Base-by-base conservation (phyloP, 495 filamentous ascomycete genomes). In the Xylaria palmicola region DNA sequence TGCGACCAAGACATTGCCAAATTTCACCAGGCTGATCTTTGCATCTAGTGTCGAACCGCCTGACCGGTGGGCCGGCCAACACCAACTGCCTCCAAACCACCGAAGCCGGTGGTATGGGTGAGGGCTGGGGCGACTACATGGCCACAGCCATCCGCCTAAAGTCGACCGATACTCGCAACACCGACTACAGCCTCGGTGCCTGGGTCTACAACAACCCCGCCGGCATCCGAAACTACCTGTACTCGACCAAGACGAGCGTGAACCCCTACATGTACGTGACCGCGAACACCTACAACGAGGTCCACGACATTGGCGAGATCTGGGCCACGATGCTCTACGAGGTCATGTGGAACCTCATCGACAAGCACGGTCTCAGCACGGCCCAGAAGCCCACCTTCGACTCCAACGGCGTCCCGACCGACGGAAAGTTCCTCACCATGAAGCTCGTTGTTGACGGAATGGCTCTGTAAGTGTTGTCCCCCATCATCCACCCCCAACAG, bases 91-190 rank as follows among this genome's bases (percentile, higher is more conserved):
- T 84, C 41, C 68, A 64, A 40, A 65, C 66, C 2, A 60, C 69
- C 12, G 80, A 84, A 62, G 68, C 75, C 2, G 77, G 79, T 26
- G 80, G 82, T 49, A 81, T 83, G 81, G 59, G 82, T 36, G 82
- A 83, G 58, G 82, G 82, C 41, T 83, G 82, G 82, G 71, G 77
- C 26, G 81, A 84, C 64, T 83, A 81, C 72, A 77, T 77, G 67
- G 78, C 77, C 6, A 80, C 77, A 0, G 79, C 79, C 19, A 78
- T 83, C 64, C 75, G 79, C 45, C 68, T 82, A 57, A 78, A 81
- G 74, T 27, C 75, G 15, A 30, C 17, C 22, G 80, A 83, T 58
- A 83, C 75, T 0, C 79, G 79, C 29, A 41, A 64, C 10, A 83
- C 70, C 1, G 64, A 77, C 65, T 83, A 81, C 65, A 60, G 68